Base-by-base conservation (phyloP, 352 stramenopile species). In the Halophytophthora batemanensis region DNA sequence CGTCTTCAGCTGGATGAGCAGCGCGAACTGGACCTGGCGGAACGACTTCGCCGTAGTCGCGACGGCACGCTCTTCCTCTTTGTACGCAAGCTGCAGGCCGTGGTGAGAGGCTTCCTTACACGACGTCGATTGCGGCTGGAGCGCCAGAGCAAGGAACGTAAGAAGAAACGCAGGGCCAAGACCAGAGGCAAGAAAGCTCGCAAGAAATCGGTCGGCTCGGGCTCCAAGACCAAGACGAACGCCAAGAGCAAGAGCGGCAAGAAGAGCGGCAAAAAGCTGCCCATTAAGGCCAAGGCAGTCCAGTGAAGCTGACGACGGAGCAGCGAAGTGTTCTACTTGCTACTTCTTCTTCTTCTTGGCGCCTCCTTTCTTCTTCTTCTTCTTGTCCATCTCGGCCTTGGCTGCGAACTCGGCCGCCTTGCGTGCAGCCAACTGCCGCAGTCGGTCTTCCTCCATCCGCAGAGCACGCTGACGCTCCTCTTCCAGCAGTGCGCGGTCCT, bases 341-440 rank as follows among this genome's bases (percentile, higher is more conserved):
- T 69, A 61, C 45, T 86, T 79, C 56, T 82, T 83, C 66, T 90
- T 90, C 61, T 84, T 86, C 31, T 51, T 62, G 17, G 44, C 52
- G 19, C 61, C 64, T 22, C 77, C 79, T 45, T 90, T 91, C 45
- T 82, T 87, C 65, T 87, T 87, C 51, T 89, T 88, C 64, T 88
- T 90, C 66, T 87, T 87, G 36, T 92, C 81, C 50, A 92, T 69
- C 59, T 92, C 81, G 4, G 68, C 62, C 37, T 75, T 71, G n/a
- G 77, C 82, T 3, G 77, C 72, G 36, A 86, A 87, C 52, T 90
- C 82, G 46, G 72, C 71, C 18, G 79, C 78, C 49, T 89, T 90
- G 28, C 82, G 73, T 36, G 69, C 77, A 8, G 82, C 75, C 19
- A 87, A 15, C 43, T 92, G 82, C 15, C 82, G 78, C 45, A 72